Conservation (phyloP, 352 stramenopile species). For the Plasmopara muralis region DNA sequence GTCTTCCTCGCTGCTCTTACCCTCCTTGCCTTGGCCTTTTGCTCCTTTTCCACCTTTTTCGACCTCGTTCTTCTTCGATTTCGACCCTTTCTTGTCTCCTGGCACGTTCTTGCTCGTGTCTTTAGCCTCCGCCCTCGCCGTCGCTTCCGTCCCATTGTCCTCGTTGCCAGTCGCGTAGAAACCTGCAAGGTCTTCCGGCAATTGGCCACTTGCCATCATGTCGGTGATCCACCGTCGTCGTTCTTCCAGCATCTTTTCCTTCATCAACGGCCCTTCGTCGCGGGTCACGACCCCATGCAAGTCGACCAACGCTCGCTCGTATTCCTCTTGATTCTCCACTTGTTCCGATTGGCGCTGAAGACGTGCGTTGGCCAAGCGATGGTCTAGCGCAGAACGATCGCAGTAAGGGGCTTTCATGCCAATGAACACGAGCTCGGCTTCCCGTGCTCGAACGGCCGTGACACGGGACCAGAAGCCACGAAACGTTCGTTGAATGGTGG, state of each 20-base stretch:
- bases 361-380: conserved; percentile 65
- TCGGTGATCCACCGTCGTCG: conserved; percentile 91
- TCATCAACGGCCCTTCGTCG: conserved; percentile 91
- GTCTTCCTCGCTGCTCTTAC: conserved; percentile 44
- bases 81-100: conserved; percentile 34
- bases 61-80: conserved; percentile 18
- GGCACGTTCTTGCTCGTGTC: conserved; percentile 25
- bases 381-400: conserved; percentile 59
- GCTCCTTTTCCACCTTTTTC: conserved; percentile 51
- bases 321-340: conserved; percentile 88
- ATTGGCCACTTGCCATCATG: conserved; percentile 71
- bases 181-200: conserved; percentile 86
- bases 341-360: conserved; percentile 88
- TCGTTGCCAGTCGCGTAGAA: conserved; percentile 76
- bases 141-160: conserved; percentile 21
- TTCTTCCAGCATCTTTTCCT: conserved; percentile 88
- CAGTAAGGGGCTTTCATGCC: conserved; percentile 83
- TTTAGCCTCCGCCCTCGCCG: conserved; percentile 40
- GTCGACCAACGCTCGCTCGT: conserved; percentile 80
- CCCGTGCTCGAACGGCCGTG: conserved; percentile 53
- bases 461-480: conserved; percentile 73
- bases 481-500: conserved; percentile 89
- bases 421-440: conserved; percentile 89
- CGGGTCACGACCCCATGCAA: conserved; percentile 71
- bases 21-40: conserved; percentile 58